phyloP scores from a whole-genome alignment of 768 basidiomycete genomes.

The Cubamyces lactineus region DNA sequence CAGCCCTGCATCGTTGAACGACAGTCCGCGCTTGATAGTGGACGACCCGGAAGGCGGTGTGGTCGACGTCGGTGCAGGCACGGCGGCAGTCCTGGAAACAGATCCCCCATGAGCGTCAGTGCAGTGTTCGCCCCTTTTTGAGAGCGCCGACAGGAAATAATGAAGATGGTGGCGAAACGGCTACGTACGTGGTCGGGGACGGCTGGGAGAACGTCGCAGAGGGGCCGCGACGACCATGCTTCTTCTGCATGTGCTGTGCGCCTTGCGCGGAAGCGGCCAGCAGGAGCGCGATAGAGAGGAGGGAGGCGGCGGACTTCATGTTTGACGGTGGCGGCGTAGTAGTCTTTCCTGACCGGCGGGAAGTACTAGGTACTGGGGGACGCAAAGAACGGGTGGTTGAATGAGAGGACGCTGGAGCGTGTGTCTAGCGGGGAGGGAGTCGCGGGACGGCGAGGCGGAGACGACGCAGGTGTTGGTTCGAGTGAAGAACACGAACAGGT shows the following conservation, averaged over 20 bases:
- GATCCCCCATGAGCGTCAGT: conserved; percentile 13
- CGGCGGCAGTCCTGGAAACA: conserved; percentile 5
- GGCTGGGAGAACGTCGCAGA: conserved; percentile 27
- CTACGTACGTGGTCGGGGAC: conserved; percentile 19
- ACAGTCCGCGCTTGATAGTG: conserved; percentile 33
- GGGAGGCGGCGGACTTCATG: conserved; percentile 32
- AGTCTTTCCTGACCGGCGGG: conserved; percentile 18
- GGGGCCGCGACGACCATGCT: conserved; percentile 27
- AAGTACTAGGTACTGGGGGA: conserved; percentile 5
- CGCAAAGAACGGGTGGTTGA: conserved; percentile 12
- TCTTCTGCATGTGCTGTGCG: conserved; percentile 24
- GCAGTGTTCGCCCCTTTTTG: conserved; percentile 1
- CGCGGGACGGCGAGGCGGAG: background rate
- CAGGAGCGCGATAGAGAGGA: conserved; percentile 30
- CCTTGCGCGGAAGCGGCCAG: conserved; percentile 28
- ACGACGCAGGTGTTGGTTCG: background rate
- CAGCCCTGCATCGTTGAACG: conserved; percentile 32
- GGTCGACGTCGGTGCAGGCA: conserved; percentile 14
- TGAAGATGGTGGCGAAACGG: background rate
- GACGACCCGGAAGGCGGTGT: background rate
- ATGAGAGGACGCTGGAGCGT: background rate
- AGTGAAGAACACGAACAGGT: conserved; percentile 11
- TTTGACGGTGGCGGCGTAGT: background rate
- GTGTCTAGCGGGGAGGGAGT: background rate
- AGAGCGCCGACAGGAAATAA: background rate